A percentile compares a stretch with the other conserved stretches of the same genome.
Conservation (phyloP, 2,329 filamentous ascomycete species). For the Colletotrichum spinosum region DNA sequence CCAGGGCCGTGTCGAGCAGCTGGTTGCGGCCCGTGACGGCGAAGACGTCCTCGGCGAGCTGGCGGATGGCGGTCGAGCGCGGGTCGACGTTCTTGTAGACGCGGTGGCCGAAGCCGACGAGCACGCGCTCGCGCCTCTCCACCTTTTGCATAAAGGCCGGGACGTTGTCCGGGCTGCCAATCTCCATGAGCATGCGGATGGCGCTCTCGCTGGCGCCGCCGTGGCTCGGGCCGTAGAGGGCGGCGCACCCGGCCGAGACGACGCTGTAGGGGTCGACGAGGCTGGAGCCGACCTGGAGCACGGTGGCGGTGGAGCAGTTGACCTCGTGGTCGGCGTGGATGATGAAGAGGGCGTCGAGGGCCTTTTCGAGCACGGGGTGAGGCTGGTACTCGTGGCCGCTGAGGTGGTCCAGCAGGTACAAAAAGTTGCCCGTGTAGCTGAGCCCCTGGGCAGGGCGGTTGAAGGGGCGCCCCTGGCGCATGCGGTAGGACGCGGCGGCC, state of each 20-base stretch:
- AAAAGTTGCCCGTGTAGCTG: slow-evolving; percentile 66
- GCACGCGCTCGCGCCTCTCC: slow-evolving; percentile 61
- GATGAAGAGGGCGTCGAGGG: slow-evolving; percentile 65
- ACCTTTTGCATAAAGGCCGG: slow-evolving; percentile 62
- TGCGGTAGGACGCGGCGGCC: slow-evolving; percentile 63
- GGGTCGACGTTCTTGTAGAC: slow-evolving; percentile 67
- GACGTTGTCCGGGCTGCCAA: slow-evolving; percentile 62
- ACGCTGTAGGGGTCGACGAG: slow-evolving; percentile 67
- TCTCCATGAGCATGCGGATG: slow-evolving; percentile 64
- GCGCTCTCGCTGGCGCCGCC: slow-evolving; percentile 70
- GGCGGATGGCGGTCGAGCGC: slow-evolving; percentile 60
- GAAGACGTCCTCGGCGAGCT: slow-evolving; percentile 62
- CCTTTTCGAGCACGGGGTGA: slow-evolving; percentile 60
- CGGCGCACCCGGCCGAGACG: slow-evolving; percentile 63
- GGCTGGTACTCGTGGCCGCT: slow-evolving; percentile 59
- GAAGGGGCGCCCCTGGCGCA: slow-evolving; percentile 63
- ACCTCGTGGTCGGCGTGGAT: slow-evolving; percentile 70
- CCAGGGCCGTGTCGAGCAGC: slow-evolving; percentile 60
- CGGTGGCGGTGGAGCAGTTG: slow-evolving; percentile 67
- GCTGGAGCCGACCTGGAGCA: slow-evolving; percentile 67
- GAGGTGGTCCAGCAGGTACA: slow-evolving; percentile 65
- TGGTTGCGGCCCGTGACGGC: slow-evolving; percentile 62
- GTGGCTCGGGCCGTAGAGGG: slow-evolving; percentile 67
- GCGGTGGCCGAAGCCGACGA: slow-evolving; percentile 67
- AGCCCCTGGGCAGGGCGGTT: slow-evolving; percentile 59